Evolutionary conservation across 1,284 basidiomycete genomes (phyloP), one percentile per base, ranked within the genome.

Genomic region (Sparassis latifolia): DNA sequence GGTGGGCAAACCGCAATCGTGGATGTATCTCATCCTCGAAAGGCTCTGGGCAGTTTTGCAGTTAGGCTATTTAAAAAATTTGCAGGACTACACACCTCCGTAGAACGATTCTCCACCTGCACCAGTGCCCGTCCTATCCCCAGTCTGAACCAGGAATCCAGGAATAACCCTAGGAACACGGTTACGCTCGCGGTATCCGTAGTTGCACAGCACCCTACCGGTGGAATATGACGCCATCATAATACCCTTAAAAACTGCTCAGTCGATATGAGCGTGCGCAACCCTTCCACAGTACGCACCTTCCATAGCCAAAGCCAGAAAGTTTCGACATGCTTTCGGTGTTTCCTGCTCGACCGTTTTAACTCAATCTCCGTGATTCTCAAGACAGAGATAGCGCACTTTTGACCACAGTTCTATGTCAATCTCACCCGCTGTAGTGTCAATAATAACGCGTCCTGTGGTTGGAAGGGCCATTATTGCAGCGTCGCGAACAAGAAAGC

Each of bases 391-490:
- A 39, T 4, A 10, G 55, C 66, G 20, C 52, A 87, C 89, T 72
- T 92, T 93, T 20, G 91, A 82, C 93, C 95, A 99, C 49, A 99
- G 74, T 65, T 98, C 96, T 44, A 98, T 85, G 64, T 95, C 92
- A 44, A 97, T 86, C 62, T 96, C 92, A 27, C 93, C 94, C 10
- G 82, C 86, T 1, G 92, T 93, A 0, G 96, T 98, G 55, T 92
- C 82, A 44, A 99, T 76, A 40, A 97, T 82, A 48, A 97, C 88
- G 55, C 89, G 84, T 53, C 92, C 93, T 51, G 84, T 79, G 0
- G 92, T 92, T 27, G 92, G 87, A 42, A 91, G 73, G 31, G 87
- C 80, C 86, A 89, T 88, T 28, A 30, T 40, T 2, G 43, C n/a
- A 38, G 35, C 42, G 10, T 20, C 20, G 20, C 20, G 20, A 20